phyloP scores from a whole-genome alignment of 495 filamentous ascomycete genomes.

The Oidiodendron maius region DNA sequence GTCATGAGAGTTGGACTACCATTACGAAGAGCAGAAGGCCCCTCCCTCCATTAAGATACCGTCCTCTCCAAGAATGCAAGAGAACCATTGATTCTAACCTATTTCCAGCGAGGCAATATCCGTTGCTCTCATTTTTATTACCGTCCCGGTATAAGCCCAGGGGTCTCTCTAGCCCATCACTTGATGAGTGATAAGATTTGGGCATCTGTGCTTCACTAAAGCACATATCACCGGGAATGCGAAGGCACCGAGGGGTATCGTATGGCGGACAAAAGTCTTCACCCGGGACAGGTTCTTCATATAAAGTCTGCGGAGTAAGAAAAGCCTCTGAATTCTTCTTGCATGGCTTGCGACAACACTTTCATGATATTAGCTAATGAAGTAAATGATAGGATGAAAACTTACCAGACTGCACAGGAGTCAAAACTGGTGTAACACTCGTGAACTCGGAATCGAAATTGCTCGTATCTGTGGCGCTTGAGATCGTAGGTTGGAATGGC shows the following conservation, averaged over 20 bases:
- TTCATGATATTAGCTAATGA: slow-evolving; percentile 19
- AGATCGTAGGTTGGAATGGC: slow-evolving; percentile 86
- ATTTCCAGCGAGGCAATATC: not conserved
- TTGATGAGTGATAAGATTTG: not conserved
- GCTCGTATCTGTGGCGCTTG: slow-evolving; percentile 89
- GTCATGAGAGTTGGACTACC: not conserved
- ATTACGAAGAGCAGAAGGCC: not conserved
- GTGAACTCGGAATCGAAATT: slow-evolving; percentile 99
- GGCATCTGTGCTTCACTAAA: not conserved
- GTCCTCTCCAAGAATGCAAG: slow-evolving; percentile 18
- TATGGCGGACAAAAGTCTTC: not conserved
- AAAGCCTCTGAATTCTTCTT: slow-evolving; percentile 99
- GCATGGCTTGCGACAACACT: slow-evolving; percentile 98
- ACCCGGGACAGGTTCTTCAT: slow-evolving; percentile 9
- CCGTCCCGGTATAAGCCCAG: not conserved
- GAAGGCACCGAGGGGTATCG: not conserved
- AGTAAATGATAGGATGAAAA: slow-evolving; percentile 12
- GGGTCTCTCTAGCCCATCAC: not conserved
- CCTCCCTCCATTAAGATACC: slow-evolving; percentile 1
- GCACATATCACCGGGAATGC: not conserved
- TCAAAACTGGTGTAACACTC: slow-evolving; percentile 94
- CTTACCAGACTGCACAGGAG: slow-evolving; percentile 95
- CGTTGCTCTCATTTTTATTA: not conserved
- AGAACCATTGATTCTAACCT: slow-evolving; percentile 10
- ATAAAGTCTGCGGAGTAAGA: slow-evolving; percentile 58